Evolutionary conservation across 2,329 filamentous ascomycete genomes (phyloP).

Genomic region (Salinomyces thailandicus): DNA sequence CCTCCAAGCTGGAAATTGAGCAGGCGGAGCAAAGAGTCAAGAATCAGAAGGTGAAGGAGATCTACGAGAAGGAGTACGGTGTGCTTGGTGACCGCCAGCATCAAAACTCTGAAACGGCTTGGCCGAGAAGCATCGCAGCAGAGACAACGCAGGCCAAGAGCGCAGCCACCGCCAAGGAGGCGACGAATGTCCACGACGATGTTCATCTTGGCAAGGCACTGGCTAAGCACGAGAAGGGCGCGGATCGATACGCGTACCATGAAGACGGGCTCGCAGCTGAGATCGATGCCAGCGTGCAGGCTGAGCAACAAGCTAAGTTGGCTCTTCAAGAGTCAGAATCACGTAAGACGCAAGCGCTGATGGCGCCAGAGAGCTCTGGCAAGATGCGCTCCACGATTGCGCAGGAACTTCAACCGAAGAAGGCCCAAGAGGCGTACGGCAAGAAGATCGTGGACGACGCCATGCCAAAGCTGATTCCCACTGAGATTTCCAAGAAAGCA

Average conservation of each 20-base stretch:
- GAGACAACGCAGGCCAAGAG: neutral
- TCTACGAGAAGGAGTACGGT: conserved; percentile 36
- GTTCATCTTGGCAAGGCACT: conserved; percentile 17
- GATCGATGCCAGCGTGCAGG: conserved; percentile 13
- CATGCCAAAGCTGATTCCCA: conserved; percentile 3
- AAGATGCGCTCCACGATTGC: conserved; percentile 1
- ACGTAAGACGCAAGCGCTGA: conserved; percentile 4
- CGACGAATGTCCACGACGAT: conserved; percentile 11
- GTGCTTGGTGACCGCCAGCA: conserved; percentile 24
- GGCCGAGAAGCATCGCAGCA: too few species aligned
- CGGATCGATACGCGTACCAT: conserved; percentile 11
- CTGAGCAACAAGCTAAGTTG: conserved; percentile 8
- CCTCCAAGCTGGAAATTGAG: conserved; percentile 9
- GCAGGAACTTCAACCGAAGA: neutral
- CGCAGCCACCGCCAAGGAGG: neutral
- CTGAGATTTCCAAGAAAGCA: neutral
- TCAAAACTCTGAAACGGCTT: neutral
- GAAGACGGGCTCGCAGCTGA: conserved; percentile 15
- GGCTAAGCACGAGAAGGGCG: conserved; percentile 16
- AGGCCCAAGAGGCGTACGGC: neutral
- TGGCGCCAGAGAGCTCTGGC: conserved; percentile 2
- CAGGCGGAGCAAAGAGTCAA: conserved; percentile 17
- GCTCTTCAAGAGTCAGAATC: conserved; percentile 4
- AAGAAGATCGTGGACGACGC: conserved; percentile 1
- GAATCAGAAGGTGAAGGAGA: conserved; percentile 29